Evolutionary conservation across 2,329 filamentous ascomycete genomes (phyloP).

Genomic region (Xenosphaeropsis pyriputrescens): DNA sequence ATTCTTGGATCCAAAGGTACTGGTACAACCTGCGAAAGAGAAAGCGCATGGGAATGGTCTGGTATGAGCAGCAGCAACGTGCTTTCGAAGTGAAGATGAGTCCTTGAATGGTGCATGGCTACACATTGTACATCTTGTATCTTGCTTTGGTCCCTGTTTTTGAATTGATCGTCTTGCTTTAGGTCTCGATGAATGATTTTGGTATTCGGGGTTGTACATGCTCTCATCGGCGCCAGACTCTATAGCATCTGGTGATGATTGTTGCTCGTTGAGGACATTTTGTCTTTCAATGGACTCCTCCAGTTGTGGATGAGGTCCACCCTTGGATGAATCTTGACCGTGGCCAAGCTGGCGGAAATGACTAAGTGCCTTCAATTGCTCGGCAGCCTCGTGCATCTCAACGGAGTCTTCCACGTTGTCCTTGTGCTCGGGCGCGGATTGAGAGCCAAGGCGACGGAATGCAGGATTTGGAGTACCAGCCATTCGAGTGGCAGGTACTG

Average conservation of each 20-base stretch:
- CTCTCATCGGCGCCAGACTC: constrained; percentile 26
- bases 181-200: constrained; percentile 16
- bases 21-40: constrained; percentile 66
- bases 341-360: constrained; percentile 42
- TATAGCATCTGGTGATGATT: constrained; percentile 22
- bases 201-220: constrained; percentile 17
- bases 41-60: constrained; percentile 77
- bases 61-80: constrained; percentile 53
- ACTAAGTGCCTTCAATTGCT: constrained; percentile 50
- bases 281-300: constrained; percentile 16
- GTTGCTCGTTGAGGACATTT: constrained; percentile 24
- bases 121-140: constrained; percentile 45
- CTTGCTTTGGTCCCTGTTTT: constrained; percentile 33
- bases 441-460: background rate
- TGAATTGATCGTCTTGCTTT: constrained; percentile 18
- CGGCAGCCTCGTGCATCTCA: constrained; percentile 54
- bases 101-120: constrained; percentile 53
- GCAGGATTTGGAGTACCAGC: background rate
- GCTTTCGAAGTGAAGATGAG: constrained; percentile 49
- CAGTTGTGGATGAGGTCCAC: constrained; percentile 16
- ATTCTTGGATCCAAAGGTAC: constrained; percentile 84
- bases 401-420: constrained; percentile 46
- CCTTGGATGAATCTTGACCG: constrained; percentile 19
- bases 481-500: constrained; percentile 1
- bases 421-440: constrained; percentile 20